These are phyloP conservation scores for Suhomyces terraborum DNA, from an alignment of 1,139 yeast genomes.

Conservation along the genomic window DNA sequence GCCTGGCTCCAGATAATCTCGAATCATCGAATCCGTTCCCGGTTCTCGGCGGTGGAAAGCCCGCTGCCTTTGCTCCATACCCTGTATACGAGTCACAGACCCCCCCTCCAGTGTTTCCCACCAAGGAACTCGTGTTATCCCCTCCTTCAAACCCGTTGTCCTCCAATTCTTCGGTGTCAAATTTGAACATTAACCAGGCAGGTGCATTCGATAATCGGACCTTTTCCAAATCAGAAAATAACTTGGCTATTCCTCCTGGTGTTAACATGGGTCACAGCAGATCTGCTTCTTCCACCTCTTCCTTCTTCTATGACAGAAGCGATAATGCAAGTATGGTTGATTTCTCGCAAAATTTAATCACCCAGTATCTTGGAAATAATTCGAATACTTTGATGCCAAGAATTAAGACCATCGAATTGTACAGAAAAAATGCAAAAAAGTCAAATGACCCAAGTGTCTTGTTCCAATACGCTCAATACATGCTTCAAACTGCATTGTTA, in stretches of 20 bases:
- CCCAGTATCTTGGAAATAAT: conserved; percentile 57
- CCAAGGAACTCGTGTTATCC: conserved; percentile 19
- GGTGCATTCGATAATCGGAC: conserved; percentile 9
- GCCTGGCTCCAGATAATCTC: background rate
- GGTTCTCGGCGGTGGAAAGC: background rate
- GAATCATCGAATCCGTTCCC: conserved; percentile 7
- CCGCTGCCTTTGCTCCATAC: conserved; percentile 8
- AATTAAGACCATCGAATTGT: conserved; percentile 83
- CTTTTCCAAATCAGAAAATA: conserved; percentile 35
- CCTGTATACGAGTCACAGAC: conserved; percentile 16
- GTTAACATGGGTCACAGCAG: conserved; percentile 34
- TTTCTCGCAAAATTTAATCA: conserved; percentile 44
- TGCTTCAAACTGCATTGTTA: conserved; percentile 79
- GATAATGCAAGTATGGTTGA: conserved; percentile 43
- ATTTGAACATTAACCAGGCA: conserved; percentile 29
- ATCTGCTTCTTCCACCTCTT: conserved; percentile 44
- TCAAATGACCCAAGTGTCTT: conserved; percentile 83
- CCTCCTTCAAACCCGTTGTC: conserved; percentile 39
- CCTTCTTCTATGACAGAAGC: conserved; percentile 36
- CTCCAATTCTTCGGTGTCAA: conserved; percentile 43
- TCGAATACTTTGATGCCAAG: conserved; percentile 65
- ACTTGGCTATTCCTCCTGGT: conserved; percentile 23
- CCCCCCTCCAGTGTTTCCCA: conserved; percentile 21
- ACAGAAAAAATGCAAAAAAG: conserved; percentile 81
- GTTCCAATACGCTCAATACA: conserved; percentile 89